Conservation (phyloP, 2,329 filamentous ascomycete genomes). For the Pseudocercospora fuligena region DNA sequence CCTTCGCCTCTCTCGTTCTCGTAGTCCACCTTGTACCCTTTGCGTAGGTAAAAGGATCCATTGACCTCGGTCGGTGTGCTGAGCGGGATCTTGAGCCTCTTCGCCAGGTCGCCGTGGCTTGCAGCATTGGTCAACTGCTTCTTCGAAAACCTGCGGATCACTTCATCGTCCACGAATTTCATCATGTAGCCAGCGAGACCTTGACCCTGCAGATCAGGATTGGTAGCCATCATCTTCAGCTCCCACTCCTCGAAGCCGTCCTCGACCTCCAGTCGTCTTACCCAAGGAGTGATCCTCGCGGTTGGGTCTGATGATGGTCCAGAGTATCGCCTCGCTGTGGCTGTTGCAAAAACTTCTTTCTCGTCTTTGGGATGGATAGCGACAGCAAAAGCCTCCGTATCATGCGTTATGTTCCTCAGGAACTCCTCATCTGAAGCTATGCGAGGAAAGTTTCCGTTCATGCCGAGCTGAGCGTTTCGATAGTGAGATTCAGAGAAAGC, state of each 20-base stretch:
- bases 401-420: slow-evolving; percentile 12
- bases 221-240: slow-evolving; percentile 24
- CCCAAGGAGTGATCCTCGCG: slow-evolving; percentile 14
- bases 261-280: slow-evolving; percentile 12
- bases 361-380: slow-evolving; percentile 11
- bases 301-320: slow-evolving; percentile 10
- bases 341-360: slow-evolving; percentile 23
- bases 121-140: not conserved
- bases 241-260: slow-evolving; percentile 26
- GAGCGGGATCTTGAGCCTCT: slow-evolving; percentile 21
- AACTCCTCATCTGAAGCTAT: slow-evolving; percentile 23
- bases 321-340: slow-evolving; percentile 21
- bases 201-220: slow-evolving; percentile 16
- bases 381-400: slow-evolving; percentile 26
- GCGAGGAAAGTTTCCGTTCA: slow-evolving; percentile 10
- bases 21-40: slow-evolving; percentile 25
- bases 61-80: slow-evolving; percentile 24
- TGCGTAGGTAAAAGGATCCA: slow-evolving; percentile 20
- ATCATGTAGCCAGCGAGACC: slow-evolving; percentile 25
- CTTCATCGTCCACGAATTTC: slow-evolving; percentile 17
- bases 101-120: not conserved
- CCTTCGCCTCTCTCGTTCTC: slow-evolving; percentile 23
- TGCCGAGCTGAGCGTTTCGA: slow-evolving; percentile 18
- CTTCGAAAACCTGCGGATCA: slow-evolving; percentile 10
- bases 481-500: slow-evolving; percentile 19